Evolutionary conservation across 192 early-diverging fungal genomes (phyloP).

Genomic region (Podila epigama): DNA sequence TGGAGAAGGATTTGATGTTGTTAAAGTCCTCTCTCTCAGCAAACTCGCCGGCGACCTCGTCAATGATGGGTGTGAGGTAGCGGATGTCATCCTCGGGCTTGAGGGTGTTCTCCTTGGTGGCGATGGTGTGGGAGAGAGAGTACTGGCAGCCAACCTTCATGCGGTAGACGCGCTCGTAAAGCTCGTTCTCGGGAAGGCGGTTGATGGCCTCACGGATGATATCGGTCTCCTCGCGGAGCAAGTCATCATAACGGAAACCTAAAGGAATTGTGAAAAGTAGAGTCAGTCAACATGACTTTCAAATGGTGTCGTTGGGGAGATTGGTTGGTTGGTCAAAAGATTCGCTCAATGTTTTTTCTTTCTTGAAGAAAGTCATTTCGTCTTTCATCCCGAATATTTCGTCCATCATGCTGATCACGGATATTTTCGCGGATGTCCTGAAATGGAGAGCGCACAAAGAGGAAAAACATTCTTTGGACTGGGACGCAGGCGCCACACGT

Average conservation of each 20-base stretch:
- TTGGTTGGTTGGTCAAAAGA: no score
- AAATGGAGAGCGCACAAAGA: neutral
- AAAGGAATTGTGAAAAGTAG: neutral
- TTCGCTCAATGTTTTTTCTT: no score
- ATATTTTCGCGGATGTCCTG: neutral
- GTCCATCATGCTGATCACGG: neutral
- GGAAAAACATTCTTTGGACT: no score
- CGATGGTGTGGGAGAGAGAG: constrained; percentile 72
- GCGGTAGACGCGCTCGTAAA: constrained; percentile 81
- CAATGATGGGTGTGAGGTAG: constrained; percentile 85
- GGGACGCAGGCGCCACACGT: no score
- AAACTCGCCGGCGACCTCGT: constrained; percentile 81
- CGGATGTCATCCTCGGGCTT: constrained; percentile 81
- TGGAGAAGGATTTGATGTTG: constrained; percentile 40
- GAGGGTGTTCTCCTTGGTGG: constrained; percentile 76
- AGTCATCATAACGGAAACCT: constrained; percentile 93
- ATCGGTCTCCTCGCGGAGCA: constrained; percentile 85
- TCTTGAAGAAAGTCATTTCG: no score
- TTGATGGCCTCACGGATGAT: constrained; percentile 84
- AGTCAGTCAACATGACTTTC: neutral
- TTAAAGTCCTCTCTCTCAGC: constrained; percentile 80
- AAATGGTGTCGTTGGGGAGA: neutral
- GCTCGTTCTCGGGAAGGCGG: constrained; percentile 74
- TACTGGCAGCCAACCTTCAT: constrained; percentile 80
- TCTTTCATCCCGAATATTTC: neutral